Percentiles rank a stretch among this genome's conserved stretches.
phyloP scores from a whole-genome alignment of 2,329 filamentous ascomycete species.

The Colletotrichum spaethianum region DNA sequence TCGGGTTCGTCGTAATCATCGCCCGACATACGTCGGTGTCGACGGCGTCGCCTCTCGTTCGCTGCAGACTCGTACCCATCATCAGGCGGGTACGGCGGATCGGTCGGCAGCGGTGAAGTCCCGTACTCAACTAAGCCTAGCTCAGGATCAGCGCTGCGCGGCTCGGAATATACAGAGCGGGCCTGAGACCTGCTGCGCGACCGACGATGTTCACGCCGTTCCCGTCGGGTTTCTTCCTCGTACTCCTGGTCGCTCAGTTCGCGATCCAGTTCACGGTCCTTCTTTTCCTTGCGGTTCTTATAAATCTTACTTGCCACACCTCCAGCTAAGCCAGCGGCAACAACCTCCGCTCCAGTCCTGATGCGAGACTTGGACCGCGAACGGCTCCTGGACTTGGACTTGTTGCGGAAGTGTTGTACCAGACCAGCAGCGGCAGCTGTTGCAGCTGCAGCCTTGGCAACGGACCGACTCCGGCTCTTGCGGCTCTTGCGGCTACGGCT shows the following conservation, averaged over 20 bases:
- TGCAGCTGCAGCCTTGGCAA: conserved; percentile 71
- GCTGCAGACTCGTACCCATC: conserved; percentile 64
- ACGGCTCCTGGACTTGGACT: conserved; percentile 51
- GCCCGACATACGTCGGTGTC: conserved; percentile 52
- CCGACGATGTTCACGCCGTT: conserved; percentile 39
- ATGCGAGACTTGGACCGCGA: conserved; percentile 63
- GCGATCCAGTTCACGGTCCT: conserved; percentile 60
- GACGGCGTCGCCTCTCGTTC: conserved; percentile 58
- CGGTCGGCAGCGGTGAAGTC: conserved; percentile 66
- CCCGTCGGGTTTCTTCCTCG: conserved; percentile 40
- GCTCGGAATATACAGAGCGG: conserved; percentile 65
- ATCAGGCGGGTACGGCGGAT: conserved; percentile 51
- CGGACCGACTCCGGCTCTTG: conserved; percentile 61
- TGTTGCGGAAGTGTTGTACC: conserved; percentile 69
- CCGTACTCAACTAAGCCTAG: conserved; percentile 80
- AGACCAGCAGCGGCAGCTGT: conserved; percentile 71
- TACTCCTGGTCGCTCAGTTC: conserved; percentile 52
- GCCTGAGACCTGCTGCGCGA: conserved; percentile 67
- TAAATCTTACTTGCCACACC: conserved; percentile 74
- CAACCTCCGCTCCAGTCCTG: conserved; percentile 72
- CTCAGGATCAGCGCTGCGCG: conserved; percentile 72
- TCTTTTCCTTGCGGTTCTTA: conserved; percentile 73
- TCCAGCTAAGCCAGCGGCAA: conserved; percentile 71
- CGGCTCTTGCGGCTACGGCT: conserved; percentile 55
- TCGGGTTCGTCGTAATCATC: conserved; percentile 53